These are phyloP conservation scores for Calonectria naviculata DNA, from an alignment of 2,329 filamentous ascomycete species.

Conservation along the genomic window DNA sequence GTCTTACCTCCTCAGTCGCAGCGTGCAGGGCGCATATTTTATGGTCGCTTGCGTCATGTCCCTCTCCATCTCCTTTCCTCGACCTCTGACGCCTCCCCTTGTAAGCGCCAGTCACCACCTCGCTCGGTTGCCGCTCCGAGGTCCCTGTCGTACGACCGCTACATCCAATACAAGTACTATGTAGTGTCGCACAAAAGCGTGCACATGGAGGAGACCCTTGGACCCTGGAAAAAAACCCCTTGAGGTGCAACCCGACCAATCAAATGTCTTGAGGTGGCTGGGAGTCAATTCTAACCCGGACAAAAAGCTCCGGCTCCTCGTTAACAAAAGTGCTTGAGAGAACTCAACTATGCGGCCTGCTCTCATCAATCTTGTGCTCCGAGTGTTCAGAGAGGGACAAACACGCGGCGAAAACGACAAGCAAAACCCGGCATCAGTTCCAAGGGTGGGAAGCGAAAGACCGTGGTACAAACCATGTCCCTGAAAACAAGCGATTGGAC, in stretches of 20 bases:
- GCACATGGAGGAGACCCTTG: conserved; percentile 27
- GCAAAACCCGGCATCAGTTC: conserved; percentile 14
- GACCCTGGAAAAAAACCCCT: conserved; percentile 33
- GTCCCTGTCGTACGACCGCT: conserved; percentile 28
- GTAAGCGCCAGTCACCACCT: conserved; percentile 8
- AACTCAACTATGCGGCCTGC: conserved; percentile 7
- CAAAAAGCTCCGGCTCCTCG: conserved; percentile 34
- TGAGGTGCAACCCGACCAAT: conserved; percentile 30
- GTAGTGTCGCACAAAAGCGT: conserved; percentile 29
- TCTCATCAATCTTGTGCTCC: neutral
- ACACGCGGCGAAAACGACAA: neutral
- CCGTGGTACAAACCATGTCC: conserved; percentile 27
- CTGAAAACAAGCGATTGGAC: conserved; percentile 30
- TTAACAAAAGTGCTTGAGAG: conserved; percentile 25
- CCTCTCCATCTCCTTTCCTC: neutral
- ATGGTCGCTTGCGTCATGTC: neutral
- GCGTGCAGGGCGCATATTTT: neutral
- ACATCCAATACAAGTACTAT: conserved; percentile 30
- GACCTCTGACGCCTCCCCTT: neutral
- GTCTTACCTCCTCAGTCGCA: neutral
- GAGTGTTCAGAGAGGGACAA: conserved; percentile 5
- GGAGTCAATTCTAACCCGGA: conserved; percentile 24
- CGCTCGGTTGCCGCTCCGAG: conserved; percentile 25
- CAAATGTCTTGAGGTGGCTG: conserved; percentile 10
- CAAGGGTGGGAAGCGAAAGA: conserved; percentile 29